A percentile compares a stretch with the other conserved stretches of the same genome.
phyloP scores from a whole-genome alignment of 139 green algal species.

The Chlamydomonas sphaeroides region DNA sequence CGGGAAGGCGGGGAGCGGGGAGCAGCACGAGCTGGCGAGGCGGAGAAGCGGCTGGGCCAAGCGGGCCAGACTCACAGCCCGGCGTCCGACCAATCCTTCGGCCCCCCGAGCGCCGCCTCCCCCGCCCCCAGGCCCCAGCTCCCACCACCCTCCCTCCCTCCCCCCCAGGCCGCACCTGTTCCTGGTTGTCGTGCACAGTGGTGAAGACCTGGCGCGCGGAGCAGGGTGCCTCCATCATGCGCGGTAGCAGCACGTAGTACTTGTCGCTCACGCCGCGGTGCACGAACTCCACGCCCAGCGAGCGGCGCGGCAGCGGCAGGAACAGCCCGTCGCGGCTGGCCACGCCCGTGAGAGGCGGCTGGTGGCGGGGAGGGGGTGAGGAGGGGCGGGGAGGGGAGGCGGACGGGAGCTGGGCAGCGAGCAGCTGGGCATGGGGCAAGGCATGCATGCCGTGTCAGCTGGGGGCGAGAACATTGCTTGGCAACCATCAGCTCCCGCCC shows the following conservation, averaged over 20 bases:
- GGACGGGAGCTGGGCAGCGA: too few relatives aligned
- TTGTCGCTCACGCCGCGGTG: slow-evolving; percentile 39
- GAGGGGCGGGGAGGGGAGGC: too few relatives aligned
- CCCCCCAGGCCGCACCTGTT: slow-evolving; percentile 13
- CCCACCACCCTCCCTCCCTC: not conserved
- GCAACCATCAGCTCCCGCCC: too few relatives aligned
- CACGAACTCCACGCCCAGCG: slow-evolving; percentile 63
- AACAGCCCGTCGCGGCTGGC: slow-evolving; percentile 28
- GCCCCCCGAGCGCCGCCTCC: too few relatives aligned
- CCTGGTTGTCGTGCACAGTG: slow-evolving; percentile 69
- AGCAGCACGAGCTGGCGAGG: not conserved
- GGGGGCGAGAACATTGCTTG: too few relatives aligned
- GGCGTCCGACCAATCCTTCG: too few relatives aligned
- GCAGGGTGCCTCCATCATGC: slow-evolving; percentile 44
- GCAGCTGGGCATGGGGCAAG: too few relatives aligned
- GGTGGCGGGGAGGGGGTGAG: too few relatives aligned
- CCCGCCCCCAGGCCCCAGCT: not conserved
- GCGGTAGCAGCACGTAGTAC: slow-evolving; percentile 58
- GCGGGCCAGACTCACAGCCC: too few relatives aligned
- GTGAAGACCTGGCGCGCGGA: slow-evolving; percentile 60
- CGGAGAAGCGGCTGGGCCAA: too few relatives aligned
- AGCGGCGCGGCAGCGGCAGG: slow-evolving; percentile 58
- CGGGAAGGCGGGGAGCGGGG: not conserved
- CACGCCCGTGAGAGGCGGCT: slow-evolving; percentile 43
- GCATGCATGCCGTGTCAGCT: too few relatives aligned